Evolutionary conservation across 2,329 filamentous ascomycete genomes (phyloP), one percentile per base, ranked within the genome.

Genomic region (Diplodia mutila): DNA sequence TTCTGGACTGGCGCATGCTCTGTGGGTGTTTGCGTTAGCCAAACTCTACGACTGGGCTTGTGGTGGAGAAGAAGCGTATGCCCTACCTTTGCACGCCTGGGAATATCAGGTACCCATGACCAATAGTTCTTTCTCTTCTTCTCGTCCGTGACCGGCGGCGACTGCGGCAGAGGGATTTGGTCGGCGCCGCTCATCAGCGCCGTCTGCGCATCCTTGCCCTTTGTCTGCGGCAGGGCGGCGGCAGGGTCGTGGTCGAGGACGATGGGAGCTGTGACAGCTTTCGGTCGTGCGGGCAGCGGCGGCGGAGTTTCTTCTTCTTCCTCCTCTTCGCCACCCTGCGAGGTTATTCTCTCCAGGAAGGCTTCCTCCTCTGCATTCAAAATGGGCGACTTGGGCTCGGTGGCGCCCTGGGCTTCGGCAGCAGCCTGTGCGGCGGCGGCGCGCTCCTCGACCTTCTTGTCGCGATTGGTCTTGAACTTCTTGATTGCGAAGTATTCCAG

Each of bases 341-440:
- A 80, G 3, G 83, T 83, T 37, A 88, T 82, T 39, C 79, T 78
- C 65, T 82, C 79, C 39, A 89, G 76, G 71, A 88, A 89, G 64
- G 82, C 79, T 71, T 89, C 85, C 69, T 89, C 87, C 72, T 88
- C 86, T n/a, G 85, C 82, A 21, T 85, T 86, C n/a, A 89, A 75
- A 2, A 89, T 82, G 6, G 82, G 74, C 72, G 76, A 75, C 21
- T 72, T 70, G 46, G 71, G 72, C 32, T 71, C 48, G 29, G n/a
- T 11, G n/a, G 27, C 42, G 25, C 68, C 70, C 42, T 71, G 72
- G 4, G 82, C 59, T 74, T 71, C 59, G 29, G 55, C 48, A 16
- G 69, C 59, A 73, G 77, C 16, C 46, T 51, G 34, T 4, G 46
- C 59, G 32, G 53, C 29, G 52, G 29, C 27, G 57, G 57, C 59